Base-by-base conservation (phyloP, 768 basidiomycete species). In the Arthromyces matolae region DNA sequence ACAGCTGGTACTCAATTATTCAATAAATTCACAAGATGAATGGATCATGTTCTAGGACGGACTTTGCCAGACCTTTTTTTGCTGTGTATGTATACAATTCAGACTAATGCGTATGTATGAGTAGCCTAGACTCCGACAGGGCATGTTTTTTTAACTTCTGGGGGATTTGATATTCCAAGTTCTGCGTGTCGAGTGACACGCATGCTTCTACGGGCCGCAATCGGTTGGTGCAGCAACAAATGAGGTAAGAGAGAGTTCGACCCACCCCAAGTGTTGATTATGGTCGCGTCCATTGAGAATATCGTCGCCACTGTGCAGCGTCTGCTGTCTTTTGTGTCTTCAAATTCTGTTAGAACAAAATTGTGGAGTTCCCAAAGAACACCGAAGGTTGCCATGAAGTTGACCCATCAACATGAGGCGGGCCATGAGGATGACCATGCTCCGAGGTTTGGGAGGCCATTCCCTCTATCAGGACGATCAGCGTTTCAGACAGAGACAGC, bases 1-100 rank as follows among this genome's bases (percentile, higher is more conserved):
- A 42, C 52, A 70, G 70, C 66, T 38, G 69, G 71, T 14, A 54
- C 57, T 42, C 71, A 68, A 58, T 53, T 73, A 39, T 63, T 71
- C 45, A 62, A 60, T 46, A 72, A 72, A 35, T 45, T 54, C 31
- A 54, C 43, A n/a, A n/a, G n/a, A n/a, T n/a, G n/a, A n/a, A n/a
- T n/a, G n/a, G n/a, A n/a, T n/a, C n/a, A n/a, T n/a, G n/a, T n/a
- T n/a, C n/a, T n/a, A n/a, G n/a, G n/a, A n/a, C 45, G 27, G 8
- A 31, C 14, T 16, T 40, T 23, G 22, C 41, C 47, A 18, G 18
- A 16, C 22, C 35, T 3, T n/a, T 22, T 36, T 20, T 9, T 16
- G n/a, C 41, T 16, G 22, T 16, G 18, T 34, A 24, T 32, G 32
- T 32, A 31, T 8, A n/a, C n/a, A n/a, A n/a, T n/a, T n/a, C n/a